Evolutionary conservation across 2,329 filamentous ascomycete species (phyloP).

Genomic region (Stromatinia cepivora): DNA sequence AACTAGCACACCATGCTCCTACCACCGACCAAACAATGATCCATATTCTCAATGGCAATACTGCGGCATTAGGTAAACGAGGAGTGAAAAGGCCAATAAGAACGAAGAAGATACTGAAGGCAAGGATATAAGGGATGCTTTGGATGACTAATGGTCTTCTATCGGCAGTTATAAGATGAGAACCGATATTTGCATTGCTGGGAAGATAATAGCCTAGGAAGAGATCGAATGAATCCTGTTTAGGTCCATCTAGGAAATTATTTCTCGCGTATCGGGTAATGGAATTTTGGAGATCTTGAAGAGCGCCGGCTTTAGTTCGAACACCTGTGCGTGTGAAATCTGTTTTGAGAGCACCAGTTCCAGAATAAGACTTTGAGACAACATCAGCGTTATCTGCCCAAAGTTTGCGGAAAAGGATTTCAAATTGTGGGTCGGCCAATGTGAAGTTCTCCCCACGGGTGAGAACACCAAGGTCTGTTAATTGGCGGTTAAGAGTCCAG

Average conservation of each 20-base stretch:
- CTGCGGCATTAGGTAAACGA: conserved; percentile 67
- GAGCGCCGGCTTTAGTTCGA: conserved; percentile 78
- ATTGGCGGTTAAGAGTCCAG: conserved; percentile 83
- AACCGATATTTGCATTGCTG: conserved; percentile 61
- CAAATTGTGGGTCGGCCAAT: conserved; percentile 75
- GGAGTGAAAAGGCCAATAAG: conserved; percentile 72
- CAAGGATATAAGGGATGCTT: conserved; percentile 84
- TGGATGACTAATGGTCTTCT: conserved; percentile 84
- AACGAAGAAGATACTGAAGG: conserved; percentile 76
- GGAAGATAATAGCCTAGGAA: conserved; percentile 88
- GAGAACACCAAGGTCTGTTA: conserved; percentile 80
- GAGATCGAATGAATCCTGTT: conserved; percentile 93
- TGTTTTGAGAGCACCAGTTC: conserved; percentile 95
- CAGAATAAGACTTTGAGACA: conserved; percentile 88
- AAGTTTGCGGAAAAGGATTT: conserved; percentile 90
- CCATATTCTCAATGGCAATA: conserved; percentile 82
- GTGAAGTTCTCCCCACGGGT: conserved; percentile 73
- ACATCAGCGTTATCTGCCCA: conserved; percentile 99
- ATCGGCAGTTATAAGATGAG: conserved; percentile 77
- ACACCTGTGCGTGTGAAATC: conserved; percentile 94
- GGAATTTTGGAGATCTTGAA: conserved; percentile 86
- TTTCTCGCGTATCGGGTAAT: conserved; percentile 87
- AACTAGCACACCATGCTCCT: conserved; percentile 69
- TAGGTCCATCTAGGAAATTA: conserved; percentile 91
- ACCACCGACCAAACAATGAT: conserved; percentile 74